These are phyloP conservation scores for Fraxinus baroniana DNA, from an alignment of 305 asterid species.

Conservation along the genomic window DNA sequence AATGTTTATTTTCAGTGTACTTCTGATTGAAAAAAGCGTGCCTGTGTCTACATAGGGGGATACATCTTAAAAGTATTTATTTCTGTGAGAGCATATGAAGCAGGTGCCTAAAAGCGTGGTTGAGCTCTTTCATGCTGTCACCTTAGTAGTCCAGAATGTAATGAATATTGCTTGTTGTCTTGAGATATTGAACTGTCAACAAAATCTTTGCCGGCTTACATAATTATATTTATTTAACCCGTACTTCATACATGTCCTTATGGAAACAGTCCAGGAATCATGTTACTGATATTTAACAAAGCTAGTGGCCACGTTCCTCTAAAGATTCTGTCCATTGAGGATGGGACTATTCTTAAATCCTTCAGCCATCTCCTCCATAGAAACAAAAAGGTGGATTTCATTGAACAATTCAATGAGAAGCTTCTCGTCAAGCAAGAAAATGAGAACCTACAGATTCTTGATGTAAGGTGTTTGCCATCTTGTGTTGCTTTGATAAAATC, in stretches of 20 bases:
- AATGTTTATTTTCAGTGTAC: not conserved
- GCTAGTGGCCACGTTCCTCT: conserved; percentile 76
- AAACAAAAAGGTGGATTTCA: conserved; percentile 95
- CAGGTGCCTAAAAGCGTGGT: not conserved
- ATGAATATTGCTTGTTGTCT: not conserved
- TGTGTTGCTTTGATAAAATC: not conserved
- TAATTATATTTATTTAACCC: not conserved
- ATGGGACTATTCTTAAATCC: conserved; percentile 85
- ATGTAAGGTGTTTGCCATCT: conserved; percentile 44
- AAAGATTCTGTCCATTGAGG: conserved; percentile 90
- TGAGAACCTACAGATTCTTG: conserved; percentile 95
- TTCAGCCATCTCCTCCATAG: conserved; percentile 88
- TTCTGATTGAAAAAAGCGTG: not conserved
- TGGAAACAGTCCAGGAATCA: conserved; percentile 83
- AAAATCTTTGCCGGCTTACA: not conserved
- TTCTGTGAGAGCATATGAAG: not conserved
- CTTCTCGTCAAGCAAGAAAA: conserved; percentile 97
- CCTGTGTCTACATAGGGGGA: not conserved
- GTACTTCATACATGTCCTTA: conserved; percentile 1
- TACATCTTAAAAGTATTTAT: not conserved
- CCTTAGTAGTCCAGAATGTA: not conserved
- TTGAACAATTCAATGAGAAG: conserved; percentile 97
- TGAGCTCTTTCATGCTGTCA: not conserved
- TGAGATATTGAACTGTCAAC: not conserved
- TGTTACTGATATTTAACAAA: conserved; percentile 78